Evolutionary conservation across 169 alveolate genomes (phyloP).

Genomic region (Cryptosporidium meleagridis): DNA sequence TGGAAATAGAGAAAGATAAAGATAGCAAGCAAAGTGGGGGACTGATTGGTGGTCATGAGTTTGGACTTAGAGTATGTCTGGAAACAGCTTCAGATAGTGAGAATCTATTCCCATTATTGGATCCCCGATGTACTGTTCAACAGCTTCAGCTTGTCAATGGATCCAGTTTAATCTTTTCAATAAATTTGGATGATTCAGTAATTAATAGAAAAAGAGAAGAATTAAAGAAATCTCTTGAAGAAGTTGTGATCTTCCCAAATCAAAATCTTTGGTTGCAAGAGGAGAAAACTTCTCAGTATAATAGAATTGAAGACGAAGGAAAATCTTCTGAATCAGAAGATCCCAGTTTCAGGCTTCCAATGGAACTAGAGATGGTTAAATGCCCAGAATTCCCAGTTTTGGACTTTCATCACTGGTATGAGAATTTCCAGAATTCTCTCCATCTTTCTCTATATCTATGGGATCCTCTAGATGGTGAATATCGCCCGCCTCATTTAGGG

Average conservation of each 20-base stretch:
- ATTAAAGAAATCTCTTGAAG: conserved; percentile 19
- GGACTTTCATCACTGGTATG: conserved; percentile 70
- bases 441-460: conserved; percentile 23
- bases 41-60: not conserved
- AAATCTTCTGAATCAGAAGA: not conserved
- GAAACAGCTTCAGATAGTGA: conserved; percentile 33
- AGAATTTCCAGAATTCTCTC: conserved; percentile 23
- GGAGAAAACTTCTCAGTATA: not conserved
- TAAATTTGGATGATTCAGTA: conserved; percentile 40
- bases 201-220: conserved; percentile 38
- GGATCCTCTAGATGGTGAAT: conserved; percentile 60
- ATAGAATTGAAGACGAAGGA: not conserved
- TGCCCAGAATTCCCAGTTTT: conserved; percentile 63
- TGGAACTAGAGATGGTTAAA: not conserved
- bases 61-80: conserved; percentile 41
- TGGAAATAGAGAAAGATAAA: conserved; percentile 63
- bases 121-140: conserved; percentile 51
- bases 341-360: not conserved
- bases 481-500: not conserved
- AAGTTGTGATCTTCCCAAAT: not conserved
- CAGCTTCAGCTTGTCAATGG: conserved; percentile 54
- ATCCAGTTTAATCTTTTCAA: conserved; percentile 43
- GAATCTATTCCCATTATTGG: conserved; percentile 26
- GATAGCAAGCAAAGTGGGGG: not conserved
- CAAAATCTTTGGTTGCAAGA: conserved; percentile 15